Conservation (phyloP, 768 basidiomycete genomes). For the Lentinula boryana region DNA sequence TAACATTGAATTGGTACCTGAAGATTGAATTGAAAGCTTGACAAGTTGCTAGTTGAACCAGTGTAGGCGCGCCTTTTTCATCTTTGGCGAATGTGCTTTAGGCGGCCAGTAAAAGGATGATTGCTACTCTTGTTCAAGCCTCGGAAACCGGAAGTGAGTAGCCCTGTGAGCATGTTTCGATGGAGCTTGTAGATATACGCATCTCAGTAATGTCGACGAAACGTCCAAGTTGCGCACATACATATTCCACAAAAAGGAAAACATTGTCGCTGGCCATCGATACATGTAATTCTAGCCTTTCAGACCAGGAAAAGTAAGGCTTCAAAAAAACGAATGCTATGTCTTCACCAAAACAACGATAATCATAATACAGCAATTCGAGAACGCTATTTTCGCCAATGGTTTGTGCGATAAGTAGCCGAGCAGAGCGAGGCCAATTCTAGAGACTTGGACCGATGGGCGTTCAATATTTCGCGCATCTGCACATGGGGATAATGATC, state of each 20-base stretch:
- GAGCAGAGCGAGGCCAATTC: background rate
- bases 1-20: background rate
- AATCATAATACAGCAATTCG: too few species aligned
- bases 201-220: too few species aligned
- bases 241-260: too few species aligned
- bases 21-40: background rate
- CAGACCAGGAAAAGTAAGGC: background rate
- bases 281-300: background rate
- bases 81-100: background rate
- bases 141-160: too few species aligned
- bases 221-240: too few species aligned
- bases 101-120: background rate
- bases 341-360: too few species aligned
- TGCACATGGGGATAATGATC: too few species aligned
- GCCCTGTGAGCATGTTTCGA: too few species aligned
- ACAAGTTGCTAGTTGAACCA: background rate
- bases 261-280: too few species aligned
- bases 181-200: too few species aligned
- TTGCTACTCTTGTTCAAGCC: background rate
- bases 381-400: background rate
- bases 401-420: background rate
- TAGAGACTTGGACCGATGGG: too few species aligned
- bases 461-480: too few species aligned
- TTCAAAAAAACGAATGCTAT: background rate
- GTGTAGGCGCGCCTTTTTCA: background rate